Conservation (phyloP, 768 basidiomycete species). For the Boletus vinaceobasis region DNA sequence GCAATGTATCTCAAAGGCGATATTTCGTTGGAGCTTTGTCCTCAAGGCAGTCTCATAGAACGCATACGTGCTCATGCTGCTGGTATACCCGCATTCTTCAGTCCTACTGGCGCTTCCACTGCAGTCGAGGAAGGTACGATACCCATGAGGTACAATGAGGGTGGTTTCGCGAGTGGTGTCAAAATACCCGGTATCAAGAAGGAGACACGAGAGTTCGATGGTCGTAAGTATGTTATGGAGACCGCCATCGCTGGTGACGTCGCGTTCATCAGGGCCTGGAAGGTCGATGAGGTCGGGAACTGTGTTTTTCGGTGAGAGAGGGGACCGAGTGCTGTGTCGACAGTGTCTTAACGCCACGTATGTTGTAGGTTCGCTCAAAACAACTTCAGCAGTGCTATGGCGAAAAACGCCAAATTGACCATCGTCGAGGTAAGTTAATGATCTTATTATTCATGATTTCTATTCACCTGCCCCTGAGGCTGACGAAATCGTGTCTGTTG, state of each 20-base stretch:
- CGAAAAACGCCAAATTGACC: constrained; percentile 82
- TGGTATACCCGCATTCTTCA: constrained; percentile 92
- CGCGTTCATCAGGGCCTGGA: constrained; percentile 88
- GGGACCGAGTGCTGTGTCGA: background rate
- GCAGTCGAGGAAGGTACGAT: constrained; percentile 79
- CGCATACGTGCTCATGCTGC: constrained; percentile 86
- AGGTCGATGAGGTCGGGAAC: constrained; percentile 88
- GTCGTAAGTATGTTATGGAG: constrained; percentile 80
- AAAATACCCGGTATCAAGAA: constrained; percentile 71
- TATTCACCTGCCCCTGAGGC: constrained; percentile 46
- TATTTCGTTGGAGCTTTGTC: constrained; percentile 83
- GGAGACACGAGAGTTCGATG: constrained; percentile 72
- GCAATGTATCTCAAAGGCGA: constrained; percentile 73
- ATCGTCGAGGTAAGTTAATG: constrained; percentile 71
- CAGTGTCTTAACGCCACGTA: background rate
- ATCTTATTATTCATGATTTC: constrained; percentile 1
- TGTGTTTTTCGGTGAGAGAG: constrained; percentile 73
- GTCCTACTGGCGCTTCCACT: constrained; percentile 84
- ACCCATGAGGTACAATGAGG: constrained; percentile 73
- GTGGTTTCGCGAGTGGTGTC: constrained; percentile 68
- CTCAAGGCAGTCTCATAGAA: constrained; percentile 88
- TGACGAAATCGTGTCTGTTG: constrained; percentile 83
- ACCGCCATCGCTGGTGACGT: constrained; percentile 76
- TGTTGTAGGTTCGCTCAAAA: constrained; percentile 71
- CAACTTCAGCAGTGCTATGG: constrained; percentile 87